Percentiles rank a stretch among this genome's conserved stretches.
Conservation (phyloP, 2,329 filamentous ascomycete species). For the Scedosporium boydii region DNA sequence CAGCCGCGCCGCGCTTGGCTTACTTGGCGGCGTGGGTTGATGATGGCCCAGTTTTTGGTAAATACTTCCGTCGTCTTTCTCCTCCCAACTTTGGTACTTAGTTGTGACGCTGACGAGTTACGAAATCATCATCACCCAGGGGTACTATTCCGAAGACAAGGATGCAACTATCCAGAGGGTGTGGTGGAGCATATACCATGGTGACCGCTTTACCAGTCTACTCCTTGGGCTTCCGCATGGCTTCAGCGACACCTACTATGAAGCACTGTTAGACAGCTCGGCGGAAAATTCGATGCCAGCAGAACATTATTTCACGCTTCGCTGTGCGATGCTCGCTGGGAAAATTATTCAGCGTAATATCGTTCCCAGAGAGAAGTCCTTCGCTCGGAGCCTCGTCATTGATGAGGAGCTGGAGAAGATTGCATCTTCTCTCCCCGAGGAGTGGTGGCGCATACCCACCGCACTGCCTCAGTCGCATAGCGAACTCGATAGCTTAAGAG, state of each 20-base stretch:
- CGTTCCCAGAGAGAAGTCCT: slow-evolving; percentile 18
- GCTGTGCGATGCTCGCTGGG: slow-evolving; percentile 25
- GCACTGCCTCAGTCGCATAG: slow-evolving; percentile 15
- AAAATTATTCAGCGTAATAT: slow-evolving; percentile 31
- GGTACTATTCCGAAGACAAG: too few species aligned
- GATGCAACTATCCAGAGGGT: too few species aligned
- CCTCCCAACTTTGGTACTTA: too few species aligned
- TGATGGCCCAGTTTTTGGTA: slow-evolving; percentile 28
- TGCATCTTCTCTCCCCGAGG: not conserved
- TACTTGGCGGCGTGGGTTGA: slow-evolving; percentile 24
- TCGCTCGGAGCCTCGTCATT: not conserved
- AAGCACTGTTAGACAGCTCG: slow-evolving; percentile 9
- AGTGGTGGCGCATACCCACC: not conserved
- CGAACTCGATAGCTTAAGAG: slow-evolving; percentile 20
- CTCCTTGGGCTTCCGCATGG: slow-evolving; percentile 5
- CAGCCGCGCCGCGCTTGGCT: slow-evolving; percentile 32
- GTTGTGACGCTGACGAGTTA: too few species aligned
- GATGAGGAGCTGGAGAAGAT: not conserved
- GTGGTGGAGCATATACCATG: too few species aligned
- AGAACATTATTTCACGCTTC: slow-evolving; percentile 10
- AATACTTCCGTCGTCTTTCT: slow-evolving; percentile 7
- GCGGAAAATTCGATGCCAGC: not conserved
- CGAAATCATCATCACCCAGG: too few species aligned
- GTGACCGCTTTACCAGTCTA: too few species aligned
- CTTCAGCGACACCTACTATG: slow-evolving; percentile 10